phyloP scores from a whole-genome alignment of 805 yeast species.

The Metschnikowia chrysomelidarum region DNA sequence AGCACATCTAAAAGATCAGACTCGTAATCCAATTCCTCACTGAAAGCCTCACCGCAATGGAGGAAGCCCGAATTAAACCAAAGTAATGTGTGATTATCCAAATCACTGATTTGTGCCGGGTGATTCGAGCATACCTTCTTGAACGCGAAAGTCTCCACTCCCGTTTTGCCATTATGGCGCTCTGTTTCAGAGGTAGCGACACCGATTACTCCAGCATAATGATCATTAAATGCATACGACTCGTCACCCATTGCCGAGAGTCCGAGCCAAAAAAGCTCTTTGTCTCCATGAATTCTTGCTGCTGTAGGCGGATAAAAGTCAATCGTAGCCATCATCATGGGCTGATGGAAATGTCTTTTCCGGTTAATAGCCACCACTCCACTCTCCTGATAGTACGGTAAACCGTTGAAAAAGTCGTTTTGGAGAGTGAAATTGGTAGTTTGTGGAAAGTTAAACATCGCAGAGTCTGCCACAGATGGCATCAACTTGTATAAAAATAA shows the following conservation, averaged over 20 bases:
- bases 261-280: constrained; percentile 36
- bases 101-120: constrained; percentile 56
- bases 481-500: constrained; percentile 45
- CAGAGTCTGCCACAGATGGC: constrained; percentile 32
- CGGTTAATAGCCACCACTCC: constrained; percentile 33
- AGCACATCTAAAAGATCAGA: constrained; percentile 24
- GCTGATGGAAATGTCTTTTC: constrained; percentile 27
- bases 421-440: constrained; percentile 31
- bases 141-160: constrained; percentile 26
- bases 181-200: constrained; percentile 29
- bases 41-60: constrained; percentile 44
- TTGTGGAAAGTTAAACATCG: constrained; percentile 30
- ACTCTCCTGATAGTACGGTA: constrained; percentile 39
- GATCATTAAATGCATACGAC: constrained; percentile 27
- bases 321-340: constrained; percentile 31
- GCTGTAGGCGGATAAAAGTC: constrained; percentile 15
- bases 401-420: constrained; percentile 29
- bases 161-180: constrained; percentile 16
- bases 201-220: constrained; percentile 32
- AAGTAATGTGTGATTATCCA: constrained; percentile 46
- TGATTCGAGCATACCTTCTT: constrained; percentile 57
- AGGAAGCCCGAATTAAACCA: constrained; percentile 74
- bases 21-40: constrained; percentile 26
- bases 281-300: constrained; percentile 29
- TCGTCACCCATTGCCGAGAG: constrained; percentile 27